Conservation (phyloP, 2,329 filamentous ascomycete species). For the Pochonia chlamydosporia region DNA sequence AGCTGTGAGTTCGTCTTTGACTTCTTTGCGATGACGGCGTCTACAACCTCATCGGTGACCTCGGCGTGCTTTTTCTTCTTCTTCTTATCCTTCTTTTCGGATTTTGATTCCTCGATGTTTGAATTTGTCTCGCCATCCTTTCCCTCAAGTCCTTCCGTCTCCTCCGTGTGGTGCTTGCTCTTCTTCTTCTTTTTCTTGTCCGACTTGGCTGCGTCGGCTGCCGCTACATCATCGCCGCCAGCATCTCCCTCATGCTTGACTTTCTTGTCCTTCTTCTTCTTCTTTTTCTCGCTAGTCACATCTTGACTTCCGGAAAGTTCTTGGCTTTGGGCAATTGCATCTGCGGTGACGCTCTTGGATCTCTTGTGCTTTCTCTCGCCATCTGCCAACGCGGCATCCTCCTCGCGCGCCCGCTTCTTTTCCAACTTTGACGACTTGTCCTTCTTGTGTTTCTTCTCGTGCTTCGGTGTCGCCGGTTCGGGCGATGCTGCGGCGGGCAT, state of each 20-base stretch:
- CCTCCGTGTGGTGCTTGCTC: conserved; percentile 25
- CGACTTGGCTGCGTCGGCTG: conserved; percentile 3
- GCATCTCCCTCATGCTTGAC: conserved; percentile 3
- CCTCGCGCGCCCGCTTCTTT: conserved; percentile 41
- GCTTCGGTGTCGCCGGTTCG: conserved; percentile 22
- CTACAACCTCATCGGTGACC: conserved; percentile 12
- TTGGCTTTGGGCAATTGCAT: conserved; percentile 14
- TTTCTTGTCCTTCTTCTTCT: conserved; percentile 20
- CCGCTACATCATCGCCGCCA: conserved; percentile 1
- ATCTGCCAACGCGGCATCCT: conserved; percentile 28
- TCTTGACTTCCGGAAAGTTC: conserved; percentile 24
- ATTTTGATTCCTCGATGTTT: conserved; percentile 16
- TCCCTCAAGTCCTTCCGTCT: conserved; percentile 16
- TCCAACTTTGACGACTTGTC: conserved; percentile 26
- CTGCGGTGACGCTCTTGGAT: conserved; percentile 38
- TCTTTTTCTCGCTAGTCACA: conserved; percentile 22
- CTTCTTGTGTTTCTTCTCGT: conserved; percentile 35
- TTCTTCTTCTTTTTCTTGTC: conserved; percentile 15
- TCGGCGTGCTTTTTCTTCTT: conserved; percentile 18
- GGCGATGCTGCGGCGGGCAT: conserved; percentile 24
- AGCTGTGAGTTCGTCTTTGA: neutral
- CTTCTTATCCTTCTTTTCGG: conserved; percentile 25
- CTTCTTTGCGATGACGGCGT: too few relatives aligned
- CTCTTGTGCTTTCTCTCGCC: conserved; percentile 44
- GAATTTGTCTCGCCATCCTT: conserved; percentile 3